Conservation (phyloP, 805 yeast genomes). For the Spathaspora gorwiae region DNA sequence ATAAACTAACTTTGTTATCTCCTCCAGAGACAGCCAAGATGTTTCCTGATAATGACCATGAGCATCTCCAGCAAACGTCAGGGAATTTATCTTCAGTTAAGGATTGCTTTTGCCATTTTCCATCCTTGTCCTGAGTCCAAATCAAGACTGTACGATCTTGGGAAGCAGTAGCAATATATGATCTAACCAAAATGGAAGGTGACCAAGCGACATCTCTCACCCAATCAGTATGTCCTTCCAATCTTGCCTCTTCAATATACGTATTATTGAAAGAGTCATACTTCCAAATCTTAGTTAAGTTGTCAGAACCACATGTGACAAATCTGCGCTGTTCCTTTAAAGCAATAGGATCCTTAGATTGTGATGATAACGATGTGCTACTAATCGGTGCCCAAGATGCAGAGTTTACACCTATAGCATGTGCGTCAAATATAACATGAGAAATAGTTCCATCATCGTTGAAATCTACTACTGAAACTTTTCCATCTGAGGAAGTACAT, state of each 20-base stretch:
- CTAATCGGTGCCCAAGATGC: conserved; percentile 89
- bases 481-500: conserved; percentile 92
- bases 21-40: conserved; percentile 94
- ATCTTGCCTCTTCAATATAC: conserved; percentile 67
- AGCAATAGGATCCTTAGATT: conserved; percentile 20
- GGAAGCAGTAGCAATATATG: conserved; percentile 93
- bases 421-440: conserved; percentile 67
- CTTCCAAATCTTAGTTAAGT: conserved; percentile 87
- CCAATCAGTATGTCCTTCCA: conserved; percentile 96
- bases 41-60: conserved; percentile 96
- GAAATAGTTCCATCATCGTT: conserved; percentile 81
- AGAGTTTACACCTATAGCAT: conserved; percentile 88
- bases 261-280: conserved; percentile 50
- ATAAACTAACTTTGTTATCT: conserved; percentile 89
- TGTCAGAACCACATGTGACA: conserved; percentile 94
- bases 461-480: conserved; percentile 85
- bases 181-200: conserved; percentile 78
- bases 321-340: conserved; percentile 58
- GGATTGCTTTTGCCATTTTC: conserved; percentile 76
- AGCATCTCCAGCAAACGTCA: conserved; percentile 96
- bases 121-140: conserved; percentile 79
- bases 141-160: conserved; percentile 92
- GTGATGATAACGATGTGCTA: conserved; percentile 12
- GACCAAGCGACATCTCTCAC: conserved; percentile 99
- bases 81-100: conserved; percentile 81